Evolutionary conservation across 805 yeast species (phyloP).

Genomic region (Lipomyces lipofer): DNA sequence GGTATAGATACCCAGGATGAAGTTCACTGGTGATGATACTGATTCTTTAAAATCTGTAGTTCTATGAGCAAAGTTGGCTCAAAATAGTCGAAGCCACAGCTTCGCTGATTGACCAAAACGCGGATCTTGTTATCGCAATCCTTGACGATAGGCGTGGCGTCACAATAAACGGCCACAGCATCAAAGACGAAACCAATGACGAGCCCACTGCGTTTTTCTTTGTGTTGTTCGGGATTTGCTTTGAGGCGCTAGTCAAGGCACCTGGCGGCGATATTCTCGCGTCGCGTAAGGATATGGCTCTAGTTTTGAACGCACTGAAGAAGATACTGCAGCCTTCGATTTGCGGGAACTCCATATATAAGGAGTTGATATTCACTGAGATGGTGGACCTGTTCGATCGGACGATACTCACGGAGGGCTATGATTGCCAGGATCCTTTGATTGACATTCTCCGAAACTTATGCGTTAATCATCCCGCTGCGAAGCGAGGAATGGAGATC

Average conservation of each 20-base stretch:
- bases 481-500: conserved; percentile 19
- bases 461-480: conserved; percentile 48
- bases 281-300: conserved; percentile 38
- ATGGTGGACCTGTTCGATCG: conserved; percentile 74
- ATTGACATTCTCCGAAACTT: conserved; percentile 60
- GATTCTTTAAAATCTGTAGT: conserved; percentile 8
- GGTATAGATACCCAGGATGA: too few species aligned
- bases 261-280: conserved; percentile 31
- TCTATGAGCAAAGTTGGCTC: conserved; percentile 67
- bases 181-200: conserved; percentile 31
- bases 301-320: conserved; percentile 52
- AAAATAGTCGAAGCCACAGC: conserved; percentile 77
- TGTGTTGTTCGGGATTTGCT: conserved; percentile 78
- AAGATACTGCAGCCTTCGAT: conserved; percentile 58
- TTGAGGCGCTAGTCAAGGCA: conserved; percentile 65
- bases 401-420: conserved; percentile 55
- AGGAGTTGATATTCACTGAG: conserved; percentile 71
- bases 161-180: conserved; percentile 6
- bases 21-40: too few species aligned
- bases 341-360: conserved; percentile 60
- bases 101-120: conserved; percentile 55
- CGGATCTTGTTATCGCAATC: conserved; percentile 47
- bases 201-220: conserved; percentile 58
- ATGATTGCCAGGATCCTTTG: conserved; percentile 50
- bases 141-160: conserved; percentile 55